Conservation (phyloP, 768 basidiomycete species). For the Amanita subjunquillea region DNA sequence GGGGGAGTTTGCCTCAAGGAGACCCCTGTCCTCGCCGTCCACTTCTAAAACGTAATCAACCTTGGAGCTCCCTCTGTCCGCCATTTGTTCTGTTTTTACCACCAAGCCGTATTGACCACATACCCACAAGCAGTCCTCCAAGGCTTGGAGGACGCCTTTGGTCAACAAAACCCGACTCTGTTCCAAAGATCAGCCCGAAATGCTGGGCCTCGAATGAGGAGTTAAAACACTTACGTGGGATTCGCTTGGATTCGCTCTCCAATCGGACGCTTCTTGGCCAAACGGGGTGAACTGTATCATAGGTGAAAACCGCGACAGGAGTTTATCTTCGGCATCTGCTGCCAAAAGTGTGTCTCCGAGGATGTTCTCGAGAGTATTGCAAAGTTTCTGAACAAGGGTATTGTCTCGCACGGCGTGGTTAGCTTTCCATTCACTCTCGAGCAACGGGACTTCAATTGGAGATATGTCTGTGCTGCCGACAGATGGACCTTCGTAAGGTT, state of each 20-base stretch:
- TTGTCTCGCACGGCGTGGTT: slow-evolving; percentile 2
- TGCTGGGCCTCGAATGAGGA: slow-evolving; percentile 7
- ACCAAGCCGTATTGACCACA: not conserved
- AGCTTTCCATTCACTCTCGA: slow-evolving; percentile 3
- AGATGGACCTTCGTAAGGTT: slow-evolving; percentile 4
- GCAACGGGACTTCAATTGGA: slow-evolving; percentile 6
- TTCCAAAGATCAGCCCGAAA: slow-evolving; percentile 7
- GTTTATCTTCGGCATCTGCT: slow-evolving; percentile 7
- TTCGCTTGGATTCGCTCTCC: slow-evolving; percentile 10
- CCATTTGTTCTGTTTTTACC: slow-evolving; percentile 5
- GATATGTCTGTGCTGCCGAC: slow-evolving; percentile 2
- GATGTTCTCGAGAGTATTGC: slow-evolving; percentile 9
- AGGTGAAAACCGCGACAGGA: slow-evolving; percentile 10
- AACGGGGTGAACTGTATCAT: not conserved
- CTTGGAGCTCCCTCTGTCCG: slow-evolving; percentile 8
- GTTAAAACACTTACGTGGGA: slow-evolving; percentile 1
- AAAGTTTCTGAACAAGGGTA: slow-evolving; percentile 8
- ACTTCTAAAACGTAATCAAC: slow-evolving; percentile 10
- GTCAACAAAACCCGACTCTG: slow-evolving; percentile 5
- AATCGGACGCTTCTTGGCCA: slow-evolving; percentile 3
- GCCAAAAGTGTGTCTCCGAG: slow-evolving; percentile 9
- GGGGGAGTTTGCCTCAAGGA: slow-evolving; percentile 12
- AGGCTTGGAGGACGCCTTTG: slow-evolving; percentile 4
- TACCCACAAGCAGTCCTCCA: slow-evolving; percentile 4
- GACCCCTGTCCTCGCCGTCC: slow-evolving; percentile 6